Base-by-base conservation (phyloP, 352 stramenopile species). In the Globisporangium alternatum region DNA sequence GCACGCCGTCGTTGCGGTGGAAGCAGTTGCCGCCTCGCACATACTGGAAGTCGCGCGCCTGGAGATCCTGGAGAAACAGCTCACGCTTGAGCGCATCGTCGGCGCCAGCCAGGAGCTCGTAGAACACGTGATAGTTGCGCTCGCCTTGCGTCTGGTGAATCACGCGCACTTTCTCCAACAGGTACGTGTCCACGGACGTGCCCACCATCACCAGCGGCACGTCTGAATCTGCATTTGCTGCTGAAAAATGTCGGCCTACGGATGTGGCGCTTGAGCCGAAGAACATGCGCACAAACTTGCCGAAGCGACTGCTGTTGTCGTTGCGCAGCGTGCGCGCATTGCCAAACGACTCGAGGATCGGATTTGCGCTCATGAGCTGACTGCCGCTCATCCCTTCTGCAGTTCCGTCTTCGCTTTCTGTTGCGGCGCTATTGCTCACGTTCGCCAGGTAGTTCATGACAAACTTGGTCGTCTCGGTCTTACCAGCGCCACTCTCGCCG, bases 81-180 rank as follows among this genome's bases (percentile, higher is more conserved):
- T 78, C 30, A 10, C 57, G 60, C 73, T 89, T 76, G 65, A 78
- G 69, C 70, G 65, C 47, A 15, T 71, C 71, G 71, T 80, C 67
- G 61, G 76, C 80, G 68, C 78, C 78, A 33, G 75, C 75, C 22
- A 93, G 64, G 15, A 95, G 69, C 39, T 93, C 79, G 55, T 93
- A 95, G 65, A 95, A 92, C 30, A 91, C 68, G 67, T 95, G 87
- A 57, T 88, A 95, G 65, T 91, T 93, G 25, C 87, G 82, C 60
- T 95, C 87, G 17, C 80, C 81, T 5, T 73, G 61, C 8, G 77
- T 79, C 67, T 94, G 86, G 43, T 84, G 84, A n/a, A 95, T 74
- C 35, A 96, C 75, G 39, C 90, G 84, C 49, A 96, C 89, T 66
- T 98, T 98, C 74, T 98, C 95, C 55, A 98, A 77, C 5, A 98